Evolutionary conservation across 441 rosid genomes (phyloP).

Genomic region (Hypseocharis bilobata): DNA sequence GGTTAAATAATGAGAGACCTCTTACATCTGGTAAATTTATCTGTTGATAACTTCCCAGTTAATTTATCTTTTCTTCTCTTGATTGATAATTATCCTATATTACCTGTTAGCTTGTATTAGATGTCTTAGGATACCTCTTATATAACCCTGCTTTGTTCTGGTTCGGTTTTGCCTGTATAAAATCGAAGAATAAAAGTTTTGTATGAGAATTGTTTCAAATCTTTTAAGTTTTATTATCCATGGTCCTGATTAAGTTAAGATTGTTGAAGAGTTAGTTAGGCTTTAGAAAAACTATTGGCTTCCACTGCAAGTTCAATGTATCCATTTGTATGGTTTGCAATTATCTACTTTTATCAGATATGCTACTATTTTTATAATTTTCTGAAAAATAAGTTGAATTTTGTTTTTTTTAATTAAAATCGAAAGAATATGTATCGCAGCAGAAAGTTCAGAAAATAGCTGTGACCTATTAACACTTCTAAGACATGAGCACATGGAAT

Average conservation of each 20-base stretch:
- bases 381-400: background rate
- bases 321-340: no score
- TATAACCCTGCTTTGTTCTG: background rate
- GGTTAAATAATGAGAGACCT: slow-evolving; percentile 18
- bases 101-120: background rate
- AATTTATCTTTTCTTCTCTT: background rate
- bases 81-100: background rate
- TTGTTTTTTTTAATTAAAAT: no score
- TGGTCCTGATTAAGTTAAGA: background rate
- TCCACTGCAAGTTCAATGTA: background rate
- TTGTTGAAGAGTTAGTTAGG: background rate
- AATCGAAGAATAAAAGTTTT: background rate
- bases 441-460: slow-evolving; percentile 11
- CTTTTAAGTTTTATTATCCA: background rate
- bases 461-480: slow-evolving; percentile 19
- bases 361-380: background rate
- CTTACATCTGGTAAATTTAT: slow-evolving; percentile 19
- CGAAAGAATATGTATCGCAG: background rate
- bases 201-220: background rate
- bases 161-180: background rate
- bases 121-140: background rate
- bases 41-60: slow-evolving; percentile 6
- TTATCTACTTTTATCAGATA: background rate
- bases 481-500: background rate
- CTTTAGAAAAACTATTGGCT: background rate